phyloP scores from a whole-genome alignment of 805 yeast genomes.

The Starmerella davenportii region DNA sequence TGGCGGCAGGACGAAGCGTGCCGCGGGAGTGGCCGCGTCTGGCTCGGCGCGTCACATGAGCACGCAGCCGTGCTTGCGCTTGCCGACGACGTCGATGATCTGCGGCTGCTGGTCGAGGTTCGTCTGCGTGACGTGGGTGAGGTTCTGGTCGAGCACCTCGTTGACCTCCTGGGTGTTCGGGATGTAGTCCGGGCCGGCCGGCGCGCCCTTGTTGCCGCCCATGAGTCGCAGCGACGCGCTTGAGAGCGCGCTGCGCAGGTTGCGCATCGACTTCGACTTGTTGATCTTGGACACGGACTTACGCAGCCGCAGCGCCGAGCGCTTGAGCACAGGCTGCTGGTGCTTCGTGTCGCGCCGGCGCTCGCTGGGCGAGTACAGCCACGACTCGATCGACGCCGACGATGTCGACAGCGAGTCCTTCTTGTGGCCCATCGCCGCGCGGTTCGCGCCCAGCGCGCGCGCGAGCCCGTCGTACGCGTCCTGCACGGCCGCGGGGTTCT shows the following conservation, averaged over 20 bases:
- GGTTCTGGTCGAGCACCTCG: not conserved
- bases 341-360: conserved; percentile 1
- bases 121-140: conserved; percentile 4
- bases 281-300: conserved; percentile 11
- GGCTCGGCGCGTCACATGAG: no score
- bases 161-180: not conserved
- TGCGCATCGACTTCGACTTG: conserved; percentile 12
- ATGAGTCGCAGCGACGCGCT: conserved; percentile 4
- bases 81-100: conserved; percentile 5
- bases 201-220: not conserved
- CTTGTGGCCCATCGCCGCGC: conserved; percentile 20
- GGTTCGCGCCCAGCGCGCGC: conserved; percentile 71
- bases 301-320: conserved; percentile 11
- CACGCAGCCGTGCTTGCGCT: not conserved
- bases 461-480: conserved; percentile 80
- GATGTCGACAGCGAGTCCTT: conserved; percentile 5
- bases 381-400: conserved; percentile 10
- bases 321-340: conserved; percentile 8
- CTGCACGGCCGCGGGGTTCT: conserved; percentile 72
- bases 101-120: conserved; percentile 5
- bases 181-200: not conserved
- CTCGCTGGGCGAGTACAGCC: conserved; percentile 9
- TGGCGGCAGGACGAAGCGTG: no score
- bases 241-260: conserved; percentile 8
- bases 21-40: no score